These are phyloP conservation scores for Nephelium lappaceum DNA, from an alignment of 345 rosid genomes.

Conservation along the genomic window DNA sequence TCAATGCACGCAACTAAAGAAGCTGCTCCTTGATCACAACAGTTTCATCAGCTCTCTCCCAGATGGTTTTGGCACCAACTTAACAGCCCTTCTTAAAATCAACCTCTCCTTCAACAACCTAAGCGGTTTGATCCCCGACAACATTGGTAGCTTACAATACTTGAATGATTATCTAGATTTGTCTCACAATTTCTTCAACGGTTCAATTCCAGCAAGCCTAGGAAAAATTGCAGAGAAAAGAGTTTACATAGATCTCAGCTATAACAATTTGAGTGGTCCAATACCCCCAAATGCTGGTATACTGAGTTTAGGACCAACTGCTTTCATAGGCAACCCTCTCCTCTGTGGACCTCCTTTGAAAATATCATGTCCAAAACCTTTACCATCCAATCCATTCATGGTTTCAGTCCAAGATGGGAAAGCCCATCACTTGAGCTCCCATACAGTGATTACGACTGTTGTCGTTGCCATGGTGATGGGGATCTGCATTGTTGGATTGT, in stretches of 20 bases:
- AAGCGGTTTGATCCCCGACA: slow-evolving; percentile 56
- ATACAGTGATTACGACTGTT: slow-evolving; percentile 16
- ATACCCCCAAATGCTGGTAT: slow-evolving; percentile 64
- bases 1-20: slow-evolving; percentile 56
- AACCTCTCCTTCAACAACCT: slow-evolving; percentile 66
- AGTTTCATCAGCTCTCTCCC: slow-evolving; percentile 64
- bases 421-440: slow-evolving; percentile 19
- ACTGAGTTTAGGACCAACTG: slow-evolving; percentile 69
- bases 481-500: slow-evolving; percentile 51
- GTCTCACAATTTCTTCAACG: slow-evolving; percentile 74
- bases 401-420: slow-evolving; percentile 11
- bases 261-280: slow-evolving; percentile 72
- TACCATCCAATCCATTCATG: slow-evolving; percentile 26
- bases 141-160: slow-evolving; percentile 57
- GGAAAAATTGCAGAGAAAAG: slow-evolving; percentile 60
- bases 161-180: slow-evolving; percentile 68
- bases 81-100: slow-evolving; percentile 50
- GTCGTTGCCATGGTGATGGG: slow-evolving; percentile 43
- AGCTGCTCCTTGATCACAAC: slow-evolving; percentile 60
- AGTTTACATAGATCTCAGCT: slow-evolving; percentile 72
- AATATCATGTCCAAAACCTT: slow-evolving; percentile 43
- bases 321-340: slow-evolving; percentile 67
- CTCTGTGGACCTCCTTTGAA: slow-evolving; percentile 81
- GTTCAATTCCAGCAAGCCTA: slow-evolving; percentile 67
- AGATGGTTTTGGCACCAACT: slow-evolving; percentile 38